Evolutionary conservation across 2,329 filamentous ascomycete genomes (phyloP).

Genomic region (Acrodontium crateriforme): DNA sequence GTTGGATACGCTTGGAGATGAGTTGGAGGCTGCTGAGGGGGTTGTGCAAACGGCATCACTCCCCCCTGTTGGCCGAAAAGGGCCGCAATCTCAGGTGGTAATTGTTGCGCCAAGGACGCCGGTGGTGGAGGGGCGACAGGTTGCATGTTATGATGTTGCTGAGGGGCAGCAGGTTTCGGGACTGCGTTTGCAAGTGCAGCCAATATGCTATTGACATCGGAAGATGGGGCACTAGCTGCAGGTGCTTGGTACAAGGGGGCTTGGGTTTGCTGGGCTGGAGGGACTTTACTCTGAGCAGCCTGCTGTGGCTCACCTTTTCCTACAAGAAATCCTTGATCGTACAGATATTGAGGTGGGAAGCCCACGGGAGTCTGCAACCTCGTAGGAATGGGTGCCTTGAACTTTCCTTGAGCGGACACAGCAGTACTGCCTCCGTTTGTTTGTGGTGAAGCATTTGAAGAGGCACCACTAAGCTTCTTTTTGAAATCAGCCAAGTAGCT

Average conservation of each 20-base stretch:
- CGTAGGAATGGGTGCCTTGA: slow-evolving; percentile 17
- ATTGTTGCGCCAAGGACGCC: slow-evolving; percentile 6
- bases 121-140: slow-evolving; percentile 9
- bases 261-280: slow-evolving; percentile 7
- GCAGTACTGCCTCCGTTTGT: slow-evolving; percentile 6
- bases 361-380: slow-evolving; percentile 17
- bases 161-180: slow-evolving; percentile 11
- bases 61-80: slow-evolving; percentile 12
- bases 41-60: slow-evolving; percentile 4
- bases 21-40: slow-evolving; percentile 3
- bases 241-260: slow-evolving; percentile 5
- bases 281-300: slow-evolving; percentile 3
- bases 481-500: slow-evolving; percentile 73
- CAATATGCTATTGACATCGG: slow-evolving; percentile 23
- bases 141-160: slow-evolving; percentile 10
- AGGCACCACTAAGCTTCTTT: slow-evolving; percentile 35
- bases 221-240: slow-evolving; percentile 10
- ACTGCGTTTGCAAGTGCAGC: slow-evolving; percentile 20
- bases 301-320: slow-evolving; percentile 10
- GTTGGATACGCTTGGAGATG: slow-evolving; percentile 6
- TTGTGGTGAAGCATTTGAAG: slow-evolving; percentile 3
- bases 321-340: slow-evolving; percentile 17
- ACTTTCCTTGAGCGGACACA: slow-evolving; percentile 13
- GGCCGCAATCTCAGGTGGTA: slow-evolving; percentile 15
- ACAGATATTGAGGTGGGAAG: slow-evolving; percentile 17